Base-by-base conservation (phyloP, 2,329 filamentous ascomycete genomes). In the Amesomyces nigricolor region DNA sequence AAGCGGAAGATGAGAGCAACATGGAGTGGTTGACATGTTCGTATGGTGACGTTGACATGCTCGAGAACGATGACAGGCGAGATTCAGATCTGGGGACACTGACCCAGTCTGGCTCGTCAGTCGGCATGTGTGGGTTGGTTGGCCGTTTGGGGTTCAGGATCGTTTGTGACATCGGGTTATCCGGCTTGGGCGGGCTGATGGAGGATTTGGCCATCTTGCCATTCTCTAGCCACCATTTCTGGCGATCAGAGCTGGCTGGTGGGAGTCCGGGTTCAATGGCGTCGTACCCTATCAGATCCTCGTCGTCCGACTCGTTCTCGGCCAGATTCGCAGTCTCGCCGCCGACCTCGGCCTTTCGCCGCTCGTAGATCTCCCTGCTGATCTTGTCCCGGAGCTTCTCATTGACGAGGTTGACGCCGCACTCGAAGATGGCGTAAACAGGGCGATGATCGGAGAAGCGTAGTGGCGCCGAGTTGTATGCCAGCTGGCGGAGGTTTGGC, bases 381-480 rank as follows among this genome's bases (percentile, higher is more conserved):
- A 97, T 83, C 4, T 75, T 72, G 58, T 91, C 86, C 62, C 89
- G 90, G 51, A 79, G 74, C 22, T 71, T 73, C 67, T 96, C 89
- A 62, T 99, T 82, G 10, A 97, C 75, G 44, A 94, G 84, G 61
- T 78, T 91, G 51, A 97, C 87, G 1, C 79, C 82, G 70, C 91
- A 95, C 62, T 90, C 82, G 67, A 99, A 99, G 0, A 84, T 83
- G 11, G 90, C 91, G 71, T 89, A 96, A 0, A 99, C 92, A 2
- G 94, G 94, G n/a, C 91, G 82, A 70, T 99, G 94, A 67, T 99
- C 94, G 0, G 94, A 99, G 68, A 97, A 96, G 11, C 80, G 82
- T 37, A 99, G 76, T 30, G 89, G 85, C 3, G 91, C 91, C 51
- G 82, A 86, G 65, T 89, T 82, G 71, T 99, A 99, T 32, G 88